Evolutionary conservation across 2,329 filamentous ascomycete species (phyloP).

Genomic region (Trichothecium sympodiale): DNA sequence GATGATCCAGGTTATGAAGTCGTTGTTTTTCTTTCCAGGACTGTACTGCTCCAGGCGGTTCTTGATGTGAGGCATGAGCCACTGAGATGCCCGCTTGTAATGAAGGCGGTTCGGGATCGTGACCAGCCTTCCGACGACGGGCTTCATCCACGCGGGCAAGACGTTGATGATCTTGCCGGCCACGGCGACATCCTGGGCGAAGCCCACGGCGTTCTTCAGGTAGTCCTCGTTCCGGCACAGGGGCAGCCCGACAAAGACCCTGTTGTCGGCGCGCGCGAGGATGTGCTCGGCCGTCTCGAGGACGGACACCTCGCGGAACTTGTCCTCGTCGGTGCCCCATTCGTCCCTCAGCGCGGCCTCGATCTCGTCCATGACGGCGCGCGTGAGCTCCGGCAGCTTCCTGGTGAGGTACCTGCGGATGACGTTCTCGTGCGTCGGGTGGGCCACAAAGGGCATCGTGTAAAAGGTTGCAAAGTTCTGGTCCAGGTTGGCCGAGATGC

Average conservation of each 20-base stretch:
- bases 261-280: conserved; percentile 1
- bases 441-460: conserved; percentile 1
- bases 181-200: conserved; percentile 2
- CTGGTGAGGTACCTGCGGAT: conserved; percentile 2
- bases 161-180: conserved; percentile 17
- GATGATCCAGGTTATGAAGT: conserved; percentile 3
- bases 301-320: conserved; percentile 1
- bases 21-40: conserved; percentile 1
- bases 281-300: conserved; percentile 1
- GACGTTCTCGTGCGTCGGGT: conserved; percentile 1
- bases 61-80: conserved; percentile 2
- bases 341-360: not conserved
- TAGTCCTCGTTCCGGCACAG: conserved; percentile 1
- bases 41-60: not conserved
- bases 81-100: not conserved
- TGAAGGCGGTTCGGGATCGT: conserved; percentile 12
- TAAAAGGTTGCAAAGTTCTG: conserved; percentile 1
- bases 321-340: conserved; percentile 1
- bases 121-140: conserved; percentile 8
- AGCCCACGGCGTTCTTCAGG: not conserved
- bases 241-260: conserved; percentile 1
- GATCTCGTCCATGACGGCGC: conserved; percentile 2
- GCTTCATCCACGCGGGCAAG: conserved; percentile 12
- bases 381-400: conserved; percentile 1
- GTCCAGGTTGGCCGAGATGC: conserved; percentile 1